Percentiles rank a stretch among this genome's conserved stretches.
phyloP scores from a whole-genome alignment of 208 protist species.

The Trichomonas tenax region DNA sequence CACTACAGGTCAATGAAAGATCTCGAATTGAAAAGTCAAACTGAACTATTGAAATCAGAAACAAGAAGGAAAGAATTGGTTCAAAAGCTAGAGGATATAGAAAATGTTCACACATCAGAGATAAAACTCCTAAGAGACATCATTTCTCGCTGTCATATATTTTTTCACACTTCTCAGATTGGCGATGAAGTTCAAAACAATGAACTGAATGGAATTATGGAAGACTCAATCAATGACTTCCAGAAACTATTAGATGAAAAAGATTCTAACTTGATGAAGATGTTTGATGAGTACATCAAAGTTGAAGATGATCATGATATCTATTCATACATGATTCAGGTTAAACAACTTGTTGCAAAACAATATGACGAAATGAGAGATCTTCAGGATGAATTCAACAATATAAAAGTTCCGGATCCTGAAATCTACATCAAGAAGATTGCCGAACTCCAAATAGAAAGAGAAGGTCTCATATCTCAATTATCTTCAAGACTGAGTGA shows the following conservation, averaged over 20 bases:
- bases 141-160: neutral
- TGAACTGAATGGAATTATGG: neutral
- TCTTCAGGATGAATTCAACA: neutral
- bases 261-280: neutral
- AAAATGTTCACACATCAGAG: neutral
- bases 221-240: neutral
- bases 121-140: neutral
- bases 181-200: neutral
- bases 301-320: neutral
- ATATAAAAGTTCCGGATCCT: neutral
- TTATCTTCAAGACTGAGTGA: neutral
- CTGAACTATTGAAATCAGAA: neutral
- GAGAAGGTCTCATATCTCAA: neutral
- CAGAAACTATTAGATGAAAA: neutral
- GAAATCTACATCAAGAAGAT: neutral
- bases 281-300: neutral
- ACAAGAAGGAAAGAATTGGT: neutral
- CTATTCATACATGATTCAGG: neutral
- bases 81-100: neutral
- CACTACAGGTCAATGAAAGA: neutral
- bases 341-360: neutral
- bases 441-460: neutral
- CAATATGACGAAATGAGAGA: neutral
- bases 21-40: neutral
- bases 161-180: neutral